These are phyloP conservation scores for Skeletonema tropicum DNA, from an alignment of 108 stramenopile genomes.

Conservation along the genomic window DNA sequence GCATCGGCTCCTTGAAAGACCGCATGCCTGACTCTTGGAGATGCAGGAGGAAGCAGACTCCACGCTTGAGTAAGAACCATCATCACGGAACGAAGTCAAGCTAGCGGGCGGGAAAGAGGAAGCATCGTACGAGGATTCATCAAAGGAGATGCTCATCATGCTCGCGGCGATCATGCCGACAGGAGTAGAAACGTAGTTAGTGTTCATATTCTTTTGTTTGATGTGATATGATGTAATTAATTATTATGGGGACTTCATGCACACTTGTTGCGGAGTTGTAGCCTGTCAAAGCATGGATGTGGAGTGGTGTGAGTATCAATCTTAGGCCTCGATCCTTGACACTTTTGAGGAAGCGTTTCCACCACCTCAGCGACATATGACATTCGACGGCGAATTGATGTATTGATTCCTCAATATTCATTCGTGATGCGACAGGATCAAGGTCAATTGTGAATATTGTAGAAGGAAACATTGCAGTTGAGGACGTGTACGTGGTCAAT, in stretches of 20 bases:
- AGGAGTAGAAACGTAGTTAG: not conserved
- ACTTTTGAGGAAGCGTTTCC: too few species aligned
- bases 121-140: not conserved
- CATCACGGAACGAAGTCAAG: not conserved
- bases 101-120: not conserved
- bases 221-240: not conserved
- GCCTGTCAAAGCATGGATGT: too few species aligned
- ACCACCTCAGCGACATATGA: not conserved
- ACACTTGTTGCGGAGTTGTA: too few species aligned
- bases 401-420: too few species aligned
- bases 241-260: too few species aligned
- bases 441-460: too few species aligned
- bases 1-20: conserved; percentile 12
- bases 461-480: too few species aligned
- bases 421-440: too few species aligned
- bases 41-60: not conserved
- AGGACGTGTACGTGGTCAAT: too few species aligned
- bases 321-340: too few species aligned
- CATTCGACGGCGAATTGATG: not conserved
- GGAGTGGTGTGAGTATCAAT: too few species aligned
- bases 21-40: not conserved
- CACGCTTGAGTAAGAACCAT: not conserved
- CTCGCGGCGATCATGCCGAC: not conserved
- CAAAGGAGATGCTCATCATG: not conserved
- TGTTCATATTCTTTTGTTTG: not conserved